Evolutionary conservation across 306 rosid species (phyloP), one percentile per base, ranked within the genome.

Genomic region (Canavalia ensiformis): DNA sequence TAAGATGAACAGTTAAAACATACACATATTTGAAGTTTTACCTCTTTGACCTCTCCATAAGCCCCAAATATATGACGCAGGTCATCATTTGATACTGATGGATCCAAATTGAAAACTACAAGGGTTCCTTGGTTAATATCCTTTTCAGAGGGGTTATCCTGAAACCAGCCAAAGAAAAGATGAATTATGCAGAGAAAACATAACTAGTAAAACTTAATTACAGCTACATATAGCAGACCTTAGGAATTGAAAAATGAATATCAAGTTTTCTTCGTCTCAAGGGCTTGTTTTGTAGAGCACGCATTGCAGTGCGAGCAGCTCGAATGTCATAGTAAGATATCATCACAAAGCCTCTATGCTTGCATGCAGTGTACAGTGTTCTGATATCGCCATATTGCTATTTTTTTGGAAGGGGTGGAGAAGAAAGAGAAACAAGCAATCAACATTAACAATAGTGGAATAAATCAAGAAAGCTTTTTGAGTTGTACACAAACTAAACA

Each of bases 41-140:
- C 98, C 97, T 94, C 98, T 75, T 94, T 94, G 80, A 94, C 96
- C 88, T 94, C 98, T 55, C 98, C 97, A 81, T 94, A 92, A 75
- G 85, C 96, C 81, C 98, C 98, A 72, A 94, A 94, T 75, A 94
- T 94, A 82, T 85, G 94, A 29, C 93, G 96, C 74, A 94, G 98
- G 86, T 92, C 98, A 13, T 94, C 98, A 79, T 92, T 94, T 33
- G 98, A 88, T 30, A 94, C 98, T 13, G 97, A 92, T 28, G 98
- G 92, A 81, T 94, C 97, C 87, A 94, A 88, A 82, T 94, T 94
- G 91, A 94, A 94, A 76, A 92, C 98, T 57, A 94, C 98, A 44
- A 94, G 98, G 78, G 98, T 94, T 82, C 98, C 98, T 86, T 94
- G 98, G 86, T 94, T 94, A 74, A 94, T 72, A 88, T 94, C 98